These are phyloP conservation scores for Planoprotostelium fungivorum DNA, from an alignment of 78 protist species.

Conservation along the genomic window DNA sequence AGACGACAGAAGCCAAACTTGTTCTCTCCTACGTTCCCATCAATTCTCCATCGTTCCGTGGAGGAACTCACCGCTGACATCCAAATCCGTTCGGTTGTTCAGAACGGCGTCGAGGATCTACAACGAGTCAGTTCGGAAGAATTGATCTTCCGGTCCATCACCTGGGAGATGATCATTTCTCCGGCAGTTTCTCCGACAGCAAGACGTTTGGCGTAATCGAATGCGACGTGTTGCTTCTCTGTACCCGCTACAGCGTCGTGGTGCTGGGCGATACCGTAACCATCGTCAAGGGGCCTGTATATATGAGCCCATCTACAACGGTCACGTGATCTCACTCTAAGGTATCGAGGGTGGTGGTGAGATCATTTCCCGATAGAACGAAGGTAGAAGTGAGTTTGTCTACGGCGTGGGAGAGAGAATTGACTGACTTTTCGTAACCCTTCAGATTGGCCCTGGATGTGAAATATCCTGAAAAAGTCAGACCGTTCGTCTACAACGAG, in stretches of 20 bases:
- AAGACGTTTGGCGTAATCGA: constrained; percentile 77
- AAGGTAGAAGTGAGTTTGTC: constrained; percentile 23
- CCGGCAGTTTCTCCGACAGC: constrained; percentile 29
- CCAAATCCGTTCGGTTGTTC: neutral
- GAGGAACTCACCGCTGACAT: too few relatives aligned
- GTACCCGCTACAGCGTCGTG: constrained; percentile 92
- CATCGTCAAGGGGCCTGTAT: constrained; percentile 34
- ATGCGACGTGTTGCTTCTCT: constrained; percentile 67
- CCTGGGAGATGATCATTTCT: neutral
- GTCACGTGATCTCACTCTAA: neutral
- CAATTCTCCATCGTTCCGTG: too few relatives aligned
- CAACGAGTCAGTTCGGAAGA: neutral
- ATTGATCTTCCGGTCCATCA: neutral
- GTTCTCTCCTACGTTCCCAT: neutral
- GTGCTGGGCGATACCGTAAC: constrained; percentile 70
- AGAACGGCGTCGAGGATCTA: neutral
- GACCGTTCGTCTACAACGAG: constrained; percentile 8
- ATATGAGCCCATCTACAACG: neutral
- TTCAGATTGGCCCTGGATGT: constrained; percentile 69
- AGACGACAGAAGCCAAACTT: constrained; percentile 36
- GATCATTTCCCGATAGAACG: neutral
- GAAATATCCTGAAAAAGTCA: neutral
- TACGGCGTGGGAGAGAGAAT: constrained; percentile 25
- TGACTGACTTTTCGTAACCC: constrained; percentile 44
- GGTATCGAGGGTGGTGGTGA: neutral